phyloP scores from a whole-genome alignment of 805 yeast genomes.

The Myxozyma nipponensis region DNA sequence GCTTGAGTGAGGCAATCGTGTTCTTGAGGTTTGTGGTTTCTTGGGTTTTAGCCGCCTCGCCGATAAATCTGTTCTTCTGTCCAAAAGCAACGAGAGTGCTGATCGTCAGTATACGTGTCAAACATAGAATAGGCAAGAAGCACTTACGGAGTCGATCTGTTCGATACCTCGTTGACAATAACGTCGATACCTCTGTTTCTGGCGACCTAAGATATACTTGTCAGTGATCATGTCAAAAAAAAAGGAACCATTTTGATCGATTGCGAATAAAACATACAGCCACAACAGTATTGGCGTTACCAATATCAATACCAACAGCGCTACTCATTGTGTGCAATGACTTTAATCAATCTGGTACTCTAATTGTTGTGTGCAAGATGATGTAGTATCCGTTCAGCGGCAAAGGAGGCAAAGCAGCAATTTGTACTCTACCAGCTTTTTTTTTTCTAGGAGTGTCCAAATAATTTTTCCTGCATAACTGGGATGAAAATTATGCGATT shows the following conservation, averaged over 20 bases:
- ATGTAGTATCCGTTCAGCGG: no score
- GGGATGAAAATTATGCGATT: no score
- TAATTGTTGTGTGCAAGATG: no score
- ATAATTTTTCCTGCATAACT: no score
- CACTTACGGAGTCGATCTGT: conserved; percentile 85
- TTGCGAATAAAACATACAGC: conserved; percentile 44
- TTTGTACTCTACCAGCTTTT: no score
- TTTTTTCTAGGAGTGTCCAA: no score
- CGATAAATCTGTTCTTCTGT: conserved; percentile 79
- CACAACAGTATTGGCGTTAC: conserved; percentile 88
- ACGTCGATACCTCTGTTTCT: conserved; percentile 98
- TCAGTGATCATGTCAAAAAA: background rate
- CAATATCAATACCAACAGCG: conserved; percentile 82
- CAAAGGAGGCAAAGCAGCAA: no score
- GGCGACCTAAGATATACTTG: conserved; percentile 55
- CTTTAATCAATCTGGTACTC: no score
- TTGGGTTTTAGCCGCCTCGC: conserved; percentile 94
- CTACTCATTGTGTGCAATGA: conserved; percentile 22
- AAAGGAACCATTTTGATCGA: background rate
- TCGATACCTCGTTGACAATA: conserved; percentile 96
- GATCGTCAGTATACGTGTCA: conserved; percentile 1
- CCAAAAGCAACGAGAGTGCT: conserved; percentile 83
- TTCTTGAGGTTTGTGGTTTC: conserved; percentile 95
- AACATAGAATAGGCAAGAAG: background rate
- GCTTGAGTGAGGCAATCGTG: conserved; percentile 91